phyloP scores from a whole-genome alignment of 371 early-diverging fungal genomes.

The Mortierella sp. region DNA sequence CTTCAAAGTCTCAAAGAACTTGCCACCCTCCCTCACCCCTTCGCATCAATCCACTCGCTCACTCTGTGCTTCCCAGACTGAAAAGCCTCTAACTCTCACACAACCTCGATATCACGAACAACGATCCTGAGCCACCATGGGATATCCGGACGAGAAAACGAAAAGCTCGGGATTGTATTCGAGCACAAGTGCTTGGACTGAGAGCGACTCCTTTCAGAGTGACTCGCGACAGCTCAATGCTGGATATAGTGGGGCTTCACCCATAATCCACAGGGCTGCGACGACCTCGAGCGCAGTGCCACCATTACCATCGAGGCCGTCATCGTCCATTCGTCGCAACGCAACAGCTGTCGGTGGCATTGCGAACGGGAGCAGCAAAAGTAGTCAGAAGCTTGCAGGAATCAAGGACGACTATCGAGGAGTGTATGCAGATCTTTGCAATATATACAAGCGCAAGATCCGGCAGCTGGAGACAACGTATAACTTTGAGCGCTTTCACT shows the following conservation, averaged over 20 bases:
- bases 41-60: background rate
- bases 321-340: conserved; percentile 17
- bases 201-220: conserved; percentile 2
- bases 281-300: conserved; percentile 6
- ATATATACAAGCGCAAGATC: conserved; percentile 78
- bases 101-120: background rate
- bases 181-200: background rate
- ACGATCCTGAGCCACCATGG: conserved; percentile 14
- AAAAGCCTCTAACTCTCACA: background rate
- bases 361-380: background rate
- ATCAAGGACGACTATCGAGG: conserved; percentile 62
- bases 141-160: conserved; percentile 28
- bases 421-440: conserved; percentile 71
- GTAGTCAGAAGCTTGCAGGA: background rate
- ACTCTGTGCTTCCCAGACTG: background rate
- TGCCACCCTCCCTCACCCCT: background rate
- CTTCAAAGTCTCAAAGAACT: too few relatives aligned
- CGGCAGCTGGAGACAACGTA: conserved; percentile 78
- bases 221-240: conserved; percentile 33
- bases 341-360: background rate
- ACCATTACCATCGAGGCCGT: conserved; percentile 29
- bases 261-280: conserved; percentile 3
- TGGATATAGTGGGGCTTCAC: conserved; percentile 15
- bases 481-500: conserved; percentile 84
- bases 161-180: conserved; percentile 7